Evolutionary conservation across 768 basidiomycete species (phyloP), one percentile per base, ranked within the genome.

Genomic region (Panaeolus papilionaceus): DNA sequence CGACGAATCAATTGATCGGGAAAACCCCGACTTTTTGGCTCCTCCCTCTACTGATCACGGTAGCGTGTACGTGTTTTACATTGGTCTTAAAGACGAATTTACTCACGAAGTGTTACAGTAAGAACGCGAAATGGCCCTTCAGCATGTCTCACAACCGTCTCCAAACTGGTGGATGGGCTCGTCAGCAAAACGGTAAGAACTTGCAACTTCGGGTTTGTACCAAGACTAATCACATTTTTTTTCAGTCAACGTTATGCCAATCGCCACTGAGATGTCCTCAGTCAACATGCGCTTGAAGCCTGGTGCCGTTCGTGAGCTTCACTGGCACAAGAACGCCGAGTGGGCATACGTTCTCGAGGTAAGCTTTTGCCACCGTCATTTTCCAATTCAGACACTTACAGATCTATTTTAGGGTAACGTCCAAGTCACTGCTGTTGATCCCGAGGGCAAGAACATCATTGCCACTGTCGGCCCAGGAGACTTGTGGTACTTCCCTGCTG

Each of bases 21-120:
- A 90, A 74, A 88, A 89, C 67, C 79, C 88, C 3, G 86, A 91
- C 67, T 62, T 80, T 2, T 71, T 91, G 1, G 86, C 87, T 12
- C 88, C 88, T 54, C 90, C 90, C 5, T 81, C 82, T 4, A 91
- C 91, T 0, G 90, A 92, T 72, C 71, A 78, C 26, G 89, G 90
- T 28, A 69, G 67, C 51, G 78, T 91, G 79, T 80, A 67, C 66
- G 71, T 69, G 23, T 28, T 69, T 76, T 4, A 26, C 8, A 6
- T 28, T 33, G 10, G 1, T 1, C 8, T n/a, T 33, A 3, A 2
- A 16, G 54, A 16, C 4, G 11, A 28, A 12, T 2, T 11, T 33
- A 10, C 54, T 58, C 12, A 58, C 40, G 6, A 26, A 49, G 28
- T 37, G 10, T 20, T 62, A 51, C 44, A 74, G 73, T 82, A 80